These are phyloP conservation scores for Daldinia loculata DNA, from an alignment of 495 filamentous ascomycete species.

Conservation along the genomic window DNA sequence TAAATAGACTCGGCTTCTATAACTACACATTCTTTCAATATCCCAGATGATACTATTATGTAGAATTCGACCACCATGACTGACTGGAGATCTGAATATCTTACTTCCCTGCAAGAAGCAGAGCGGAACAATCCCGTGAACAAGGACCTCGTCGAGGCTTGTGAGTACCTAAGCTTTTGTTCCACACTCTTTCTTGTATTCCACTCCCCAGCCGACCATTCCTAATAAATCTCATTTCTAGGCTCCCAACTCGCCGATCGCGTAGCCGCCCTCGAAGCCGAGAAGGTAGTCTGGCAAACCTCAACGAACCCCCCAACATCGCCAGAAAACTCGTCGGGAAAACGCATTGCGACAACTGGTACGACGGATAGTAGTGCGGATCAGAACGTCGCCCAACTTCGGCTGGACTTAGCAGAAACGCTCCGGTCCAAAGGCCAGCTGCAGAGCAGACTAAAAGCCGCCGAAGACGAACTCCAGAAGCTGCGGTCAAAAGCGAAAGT, in stretches of 20 bases:
- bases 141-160: slow-evolving; percentile 55
- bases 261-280: slow-evolving; percentile 63
- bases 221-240: slow-evolving; percentile 42
- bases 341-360: slow-evolving; percentile 38
- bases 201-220: neutral
- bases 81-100: slow-evolving; percentile 59
- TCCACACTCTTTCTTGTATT: neutral
- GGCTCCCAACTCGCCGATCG: slow-evolving; percentile 77
- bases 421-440: slow-evolving; percentile 73
- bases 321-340: slow-evolving; percentile 23
- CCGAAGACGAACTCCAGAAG: slow-evolving; percentile 68
- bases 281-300: slow-evolving; percentile 52
- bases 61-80: slow-evolving; percentile 47
- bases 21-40: slow-evolving; percentile 4
- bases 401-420: slow-evolving; percentile 75
- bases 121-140: slow-evolving; percentile 56
- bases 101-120: slow-evolving; percentile 52
- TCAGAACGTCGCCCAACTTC: slow-evolving; percentile 56
- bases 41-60: slow-evolving; percentile 37
- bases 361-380: slow-evolving; percentile 38
- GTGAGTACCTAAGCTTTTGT: slow-evolving; percentile 46
- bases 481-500: slow-evolving; percentile 64
- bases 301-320: slow-evolving; percentile 1
- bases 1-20: slow-evolving; percentile 1
- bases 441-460: slow-evolving; percentile 65